Evolutionary conservation across 768 basidiomycete species (phyloP).

Genomic region (Hericium alpestre): DNA sequence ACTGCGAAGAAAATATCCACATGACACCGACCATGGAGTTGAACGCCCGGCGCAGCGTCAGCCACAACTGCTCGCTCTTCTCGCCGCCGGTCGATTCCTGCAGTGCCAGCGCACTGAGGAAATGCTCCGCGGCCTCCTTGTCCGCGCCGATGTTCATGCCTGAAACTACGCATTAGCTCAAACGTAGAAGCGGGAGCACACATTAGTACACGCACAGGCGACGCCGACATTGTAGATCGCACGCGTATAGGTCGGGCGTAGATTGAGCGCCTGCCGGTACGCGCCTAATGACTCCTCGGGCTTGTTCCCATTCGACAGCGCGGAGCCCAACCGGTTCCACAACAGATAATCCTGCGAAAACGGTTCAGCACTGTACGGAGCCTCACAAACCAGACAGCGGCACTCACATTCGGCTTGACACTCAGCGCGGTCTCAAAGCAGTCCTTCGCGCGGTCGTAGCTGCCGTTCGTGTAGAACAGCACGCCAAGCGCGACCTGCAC

Average conservation of each 20-base stretch:
- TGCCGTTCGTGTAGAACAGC: conserved; percentile 78
- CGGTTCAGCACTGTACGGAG: background rate
- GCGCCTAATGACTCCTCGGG: conserved; percentile 89
- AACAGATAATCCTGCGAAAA: conserved; percentile 68
- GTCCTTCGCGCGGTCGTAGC: conserved; percentile 85
- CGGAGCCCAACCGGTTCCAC: conserved; percentile 94
- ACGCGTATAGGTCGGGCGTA: conserved; percentile 92
- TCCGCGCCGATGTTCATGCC: conserved; percentile 93
- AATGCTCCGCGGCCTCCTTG: conserved; percentile 94
- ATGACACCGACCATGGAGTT: conserved; percentile 56
- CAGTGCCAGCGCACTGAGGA: conserved; percentile 72
- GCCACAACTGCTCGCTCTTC: conserved; percentile 82
- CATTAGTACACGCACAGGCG: conserved; percentile 56
- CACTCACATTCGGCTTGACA: conserved; percentile 56
- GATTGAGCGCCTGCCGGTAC: conserved; percentile 80
- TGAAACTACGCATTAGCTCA: conserved; percentile 21
- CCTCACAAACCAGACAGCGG: background rate
- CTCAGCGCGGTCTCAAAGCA: conserved; percentile 87
- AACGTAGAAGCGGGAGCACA: background rate
- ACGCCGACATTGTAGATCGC: conserved; percentile 98
- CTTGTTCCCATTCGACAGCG: conserved; percentile 85
- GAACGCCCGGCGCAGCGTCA: conserved; percentile 76
- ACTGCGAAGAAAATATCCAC: background rate
- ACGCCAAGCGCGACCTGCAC: conserved; percentile 91
- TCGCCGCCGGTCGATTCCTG: conserved; percentile 62